These are phyloP conservation scores for Phalaenopsis equestris DNA, from an alignment of 106 monocot species.

Conservation along the genomic window DNA sequence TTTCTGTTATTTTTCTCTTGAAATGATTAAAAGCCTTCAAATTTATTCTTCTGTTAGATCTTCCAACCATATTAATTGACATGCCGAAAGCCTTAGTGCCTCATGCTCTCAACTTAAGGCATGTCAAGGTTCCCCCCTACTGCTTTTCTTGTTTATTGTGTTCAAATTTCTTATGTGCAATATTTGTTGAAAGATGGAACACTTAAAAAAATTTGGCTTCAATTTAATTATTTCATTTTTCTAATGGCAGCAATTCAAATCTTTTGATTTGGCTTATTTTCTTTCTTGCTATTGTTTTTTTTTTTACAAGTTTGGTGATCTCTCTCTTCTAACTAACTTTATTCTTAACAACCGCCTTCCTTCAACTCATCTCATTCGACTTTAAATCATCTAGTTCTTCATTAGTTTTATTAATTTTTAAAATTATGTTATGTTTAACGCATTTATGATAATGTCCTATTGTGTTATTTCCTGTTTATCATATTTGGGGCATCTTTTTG, in stretches of 20 bases:
- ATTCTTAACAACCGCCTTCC: not conserved
- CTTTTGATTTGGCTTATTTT: not conserved
- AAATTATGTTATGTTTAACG: not conserved
- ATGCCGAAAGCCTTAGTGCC: not conserved
- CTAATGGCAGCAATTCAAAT: not conserved
- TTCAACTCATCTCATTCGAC: not conserved
- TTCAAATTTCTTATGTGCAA: not conserved
- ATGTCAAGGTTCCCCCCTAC: not conserved
- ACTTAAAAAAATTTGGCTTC: not conserved
- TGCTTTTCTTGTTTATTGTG: not conserved
- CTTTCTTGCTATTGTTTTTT: not conserved
- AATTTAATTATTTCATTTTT: not conserved
- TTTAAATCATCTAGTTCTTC: not conserved
- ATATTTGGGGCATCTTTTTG: too few species aligned
- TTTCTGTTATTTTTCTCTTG: not conserved
- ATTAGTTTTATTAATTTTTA: not conserved
- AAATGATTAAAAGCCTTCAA: not conserved
- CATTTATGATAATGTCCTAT: too few species aligned
- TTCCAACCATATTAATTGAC: not conserved
- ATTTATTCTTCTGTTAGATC: slow-evolving; percentile 1
- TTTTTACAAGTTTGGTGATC: not conserved
- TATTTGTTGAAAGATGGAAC: slow-evolving; percentile 1
- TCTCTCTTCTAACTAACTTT: not conserved
- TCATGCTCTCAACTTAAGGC: not conserved
- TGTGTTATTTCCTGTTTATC: too few species aligned